phyloP scores from a whole-genome alignment of 2,329 filamentous ascomycete genomes.

The Bipolaris sorokiniana region DNA sequence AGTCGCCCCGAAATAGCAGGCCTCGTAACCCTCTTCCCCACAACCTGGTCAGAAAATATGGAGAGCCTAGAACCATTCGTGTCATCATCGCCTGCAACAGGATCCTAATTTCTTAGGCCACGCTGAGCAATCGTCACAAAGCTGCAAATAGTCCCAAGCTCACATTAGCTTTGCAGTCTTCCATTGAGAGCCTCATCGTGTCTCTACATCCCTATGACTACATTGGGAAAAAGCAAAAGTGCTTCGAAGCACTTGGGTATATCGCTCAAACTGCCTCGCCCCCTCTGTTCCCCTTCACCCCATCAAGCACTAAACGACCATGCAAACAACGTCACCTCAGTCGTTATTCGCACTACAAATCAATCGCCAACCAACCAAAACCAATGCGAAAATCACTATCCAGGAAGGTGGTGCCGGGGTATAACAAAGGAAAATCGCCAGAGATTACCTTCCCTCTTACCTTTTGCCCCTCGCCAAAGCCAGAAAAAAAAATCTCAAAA shows the following conservation, averaged over 20 bases:
- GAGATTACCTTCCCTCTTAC: slow-evolving; percentile 10
- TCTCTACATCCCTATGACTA: background rate
- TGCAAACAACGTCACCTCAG: background rate
- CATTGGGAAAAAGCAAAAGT: slow-evolving; percentile 2
- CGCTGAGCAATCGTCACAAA: background rate
- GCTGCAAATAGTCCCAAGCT: background rate
- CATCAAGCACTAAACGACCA: background rate
- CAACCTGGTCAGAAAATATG: background rate
- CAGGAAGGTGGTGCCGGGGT: background rate
- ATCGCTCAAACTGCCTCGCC: slow-evolving; percentile 5
- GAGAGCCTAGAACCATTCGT: background rate
- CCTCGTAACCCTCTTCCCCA: slow-evolving; percentile 15
- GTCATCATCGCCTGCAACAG: background rate
- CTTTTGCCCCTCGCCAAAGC: slow-evolving; percentile 4
- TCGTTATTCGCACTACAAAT: background rate
- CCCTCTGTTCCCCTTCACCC: background rate
- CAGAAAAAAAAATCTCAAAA: background rate
- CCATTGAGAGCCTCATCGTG: background rate
- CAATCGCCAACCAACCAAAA: background rate
- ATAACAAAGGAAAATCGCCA: slow-evolving; percentile 10
- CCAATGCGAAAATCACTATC: slow-evolving; percentile 2
- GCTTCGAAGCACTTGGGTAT: slow-evolving; percentile 14
- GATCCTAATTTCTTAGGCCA: background rate
- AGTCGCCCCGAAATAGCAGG: slow-evolving; percentile 12
- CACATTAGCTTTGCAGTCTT: background rate